Base-by-base conservation (phyloP, 768 basidiomycete species). In the Dioszegia hungarica region DNA sequence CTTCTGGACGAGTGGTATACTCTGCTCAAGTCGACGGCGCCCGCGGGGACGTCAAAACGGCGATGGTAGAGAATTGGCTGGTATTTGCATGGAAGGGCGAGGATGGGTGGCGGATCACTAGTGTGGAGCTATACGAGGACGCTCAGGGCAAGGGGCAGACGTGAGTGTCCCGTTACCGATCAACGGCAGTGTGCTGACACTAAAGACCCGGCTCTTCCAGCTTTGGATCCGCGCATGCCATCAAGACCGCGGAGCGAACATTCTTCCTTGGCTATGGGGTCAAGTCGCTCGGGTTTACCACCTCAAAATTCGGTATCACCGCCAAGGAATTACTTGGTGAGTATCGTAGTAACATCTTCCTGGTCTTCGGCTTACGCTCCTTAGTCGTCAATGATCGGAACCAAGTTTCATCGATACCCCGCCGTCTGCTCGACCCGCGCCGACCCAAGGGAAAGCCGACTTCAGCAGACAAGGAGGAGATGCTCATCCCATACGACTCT, bases 111-210 rank as follows among this genome's bases (percentile, higher is more conserved):
- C 80, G 84, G 47, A 76, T 94, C 46, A 85, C 90, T 2, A 86
- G 83, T 17, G 87, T 92, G 3, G 94, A 98, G 77, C 77, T 95
- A 44, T 95, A 92, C 74, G 93, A 98, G 72, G 88, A 89, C 0
- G 72, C 15, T 5, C 34, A 49, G 89, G 68, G 83, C 87, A 33
- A 87, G 87, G 75, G 85, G 79, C 8, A 77, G 58, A 91, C 88
- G 90, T 88, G 56, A 5, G 84, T 76, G 5, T 10, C 5, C 5
- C 19, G 24, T 20, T 33, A 11, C n/a, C 12, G 31, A 14, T 33
- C 31, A 33, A 2, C 2, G 25, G 48, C 29, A 50, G n/a, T 47
- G 14, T 43, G 40, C 52, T 54, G 45, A 59, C 25, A 24, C 36
- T 4, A 11, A 54, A 86, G 85, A 66, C 80, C 82, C 9, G 83